A percentile compares a stretch with the other conserved stretches of the same genome.
phyloP scores from a whole-genome alignment of 352 stramenopile genomes.

The Globisporangium mamillatum region DNA sequence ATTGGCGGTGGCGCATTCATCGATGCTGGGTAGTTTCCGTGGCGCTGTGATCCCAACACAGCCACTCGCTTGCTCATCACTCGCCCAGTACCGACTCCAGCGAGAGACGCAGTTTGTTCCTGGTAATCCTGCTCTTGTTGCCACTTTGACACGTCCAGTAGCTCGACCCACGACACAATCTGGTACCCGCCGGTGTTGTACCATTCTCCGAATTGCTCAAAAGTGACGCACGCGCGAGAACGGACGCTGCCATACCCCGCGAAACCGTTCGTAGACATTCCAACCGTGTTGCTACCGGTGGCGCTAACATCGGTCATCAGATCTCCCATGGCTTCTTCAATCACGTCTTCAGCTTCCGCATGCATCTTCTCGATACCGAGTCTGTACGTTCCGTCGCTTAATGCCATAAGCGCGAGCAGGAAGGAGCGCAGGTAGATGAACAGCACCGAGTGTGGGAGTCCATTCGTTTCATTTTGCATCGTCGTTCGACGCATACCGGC shows the following conservation, averaged over 20 bases:
- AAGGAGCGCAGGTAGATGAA: slow-evolving; percentile 88
- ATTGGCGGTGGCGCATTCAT: slow-evolving; percentile 23
- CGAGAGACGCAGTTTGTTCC: slow-evolving; percentile 35
- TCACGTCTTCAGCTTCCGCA: slow-evolving; percentile 81
- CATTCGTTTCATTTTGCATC: slow-evolving; percentile 47
- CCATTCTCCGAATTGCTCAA: slow-evolving; percentile 90
- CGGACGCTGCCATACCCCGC: slow-evolving; percentile 64
- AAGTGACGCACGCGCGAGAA: slow-evolving; percentile 75
- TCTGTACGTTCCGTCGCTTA: slow-evolving; percentile 83
- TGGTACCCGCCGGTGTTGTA: slow-evolving; percentile 84
- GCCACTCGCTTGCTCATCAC: slow-evolving; percentile 25
- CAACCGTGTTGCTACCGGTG: slow-evolving; percentile 29
- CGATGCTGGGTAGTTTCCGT: slow-evolving; percentile 33
- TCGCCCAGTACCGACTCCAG: slow-evolving; percentile 19
- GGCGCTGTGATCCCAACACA: slow-evolving; percentile 60
- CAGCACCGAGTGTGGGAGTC: slow-evolving; percentile 73
- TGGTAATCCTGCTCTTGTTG: slow-evolving; percentile 76
- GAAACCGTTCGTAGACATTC: slow-evolving; percentile 34
- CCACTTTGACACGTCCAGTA: slow-evolving; percentile 83
- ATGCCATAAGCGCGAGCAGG: slow-evolving; percentile 76
- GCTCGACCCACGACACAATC: slow-evolving; percentile 83
- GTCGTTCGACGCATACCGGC: slow-evolving; percentile 35
- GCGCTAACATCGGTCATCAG: slow-evolving; percentile 75
- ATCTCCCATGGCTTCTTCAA: slow-evolving; percentile 83
- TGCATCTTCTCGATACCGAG: slow-evolving; percentile 86